A percentile compares a stretch with the other conserved stretches of the same genome.
These are phyloP conservation scores for Secale cereale DNA, from an alignment of 176 grass and related monocot genomes.

Conservation along the genomic window DNA sequence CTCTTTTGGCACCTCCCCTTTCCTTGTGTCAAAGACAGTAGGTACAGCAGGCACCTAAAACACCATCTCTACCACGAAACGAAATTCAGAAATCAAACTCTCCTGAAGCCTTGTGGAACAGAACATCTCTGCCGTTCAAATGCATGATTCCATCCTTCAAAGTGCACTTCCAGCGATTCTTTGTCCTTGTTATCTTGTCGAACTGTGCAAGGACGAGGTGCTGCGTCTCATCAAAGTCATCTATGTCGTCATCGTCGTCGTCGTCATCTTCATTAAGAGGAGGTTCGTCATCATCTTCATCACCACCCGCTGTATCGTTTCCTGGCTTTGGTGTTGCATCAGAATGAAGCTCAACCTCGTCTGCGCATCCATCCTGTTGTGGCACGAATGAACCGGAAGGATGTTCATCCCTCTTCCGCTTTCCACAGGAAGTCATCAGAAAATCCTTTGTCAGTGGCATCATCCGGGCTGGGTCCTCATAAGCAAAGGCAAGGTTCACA, in stretches of 20 bases:
- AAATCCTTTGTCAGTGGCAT: constrained; percentile 57
- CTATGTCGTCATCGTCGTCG: constrained; percentile 46
- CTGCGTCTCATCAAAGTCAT: constrained; percentile 66
- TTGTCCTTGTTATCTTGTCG: constrained; percentile 79
- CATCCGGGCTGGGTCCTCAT: constrained; percentile 15
- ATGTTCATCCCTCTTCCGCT: constrained; percentile 92
- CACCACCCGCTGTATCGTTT: no score
- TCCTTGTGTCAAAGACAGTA: constrained; percentile 48
- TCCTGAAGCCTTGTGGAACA: constrained; percentile 69
- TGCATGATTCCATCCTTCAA: constrained; percentile 82
- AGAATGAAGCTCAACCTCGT: constrained; percentile 30
- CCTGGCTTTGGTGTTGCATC: constrained; percentile 40
- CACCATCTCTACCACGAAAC: constrained; percentile 19
- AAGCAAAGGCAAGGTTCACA: constrained; percentile 67
- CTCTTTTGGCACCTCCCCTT: constrained; percentile 22
- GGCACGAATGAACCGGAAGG: constrained; percentile 70
- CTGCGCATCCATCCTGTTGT: constrained; percentile 90
- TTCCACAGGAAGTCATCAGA: constrained; percentile 69
- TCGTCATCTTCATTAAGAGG: constrained; percentile 77
- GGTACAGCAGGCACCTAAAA: constrained; percentile 41
- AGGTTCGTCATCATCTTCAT: constrained; percentile 66
- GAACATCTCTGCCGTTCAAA: constrained; percentile 63
- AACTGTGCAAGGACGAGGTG: constrained; percentile 75
- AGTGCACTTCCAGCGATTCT: constrained; percentile 79
- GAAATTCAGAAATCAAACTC: constrained; percentile 64